Percentiles rank a stretch among this genome's conserved stretches.
Evolutionary conservation across 441 rosid species (phyloP).

Genomic region (Oxalis stricta): DNA sequence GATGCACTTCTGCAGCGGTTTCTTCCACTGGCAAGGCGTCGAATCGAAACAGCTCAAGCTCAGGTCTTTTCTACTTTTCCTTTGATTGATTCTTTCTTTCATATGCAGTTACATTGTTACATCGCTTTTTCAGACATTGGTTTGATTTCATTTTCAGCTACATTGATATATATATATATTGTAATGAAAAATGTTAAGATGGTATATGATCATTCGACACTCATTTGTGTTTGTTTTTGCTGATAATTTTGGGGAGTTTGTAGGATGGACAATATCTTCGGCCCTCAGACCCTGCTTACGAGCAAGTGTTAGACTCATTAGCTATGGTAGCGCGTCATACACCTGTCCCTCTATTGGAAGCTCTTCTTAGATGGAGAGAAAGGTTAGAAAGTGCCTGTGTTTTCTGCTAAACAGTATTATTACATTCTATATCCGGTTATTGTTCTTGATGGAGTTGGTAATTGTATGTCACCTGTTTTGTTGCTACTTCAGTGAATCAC

Average conservation of each 20-base stretch:
- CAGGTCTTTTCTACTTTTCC: slow-evolving; percentile 40
- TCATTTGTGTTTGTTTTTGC: slow-evolving; percentile 1
- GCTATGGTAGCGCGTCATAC: slow-evolving; percentile 99
- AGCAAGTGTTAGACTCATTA: slow-evolving; percentile 92
- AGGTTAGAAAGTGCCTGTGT: slow-evolving; percentile 31
- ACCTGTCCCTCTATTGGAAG: slow-evolving; percentile 93
- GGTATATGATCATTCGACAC: slow-evolving; percentile 4
- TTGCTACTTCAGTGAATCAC: slow-evolving; percentile 70
- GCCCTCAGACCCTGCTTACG: slow-evolving; percentile 94
- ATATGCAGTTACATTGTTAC: not conserved
- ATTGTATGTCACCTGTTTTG: not conserved
- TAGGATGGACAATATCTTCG: slow-evolving; percentile 98
- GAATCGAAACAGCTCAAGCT: slow-evolving; percentile 97
- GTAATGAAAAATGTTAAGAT: not conserved
- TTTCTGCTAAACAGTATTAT: no score
- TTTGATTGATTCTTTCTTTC: not conserved
- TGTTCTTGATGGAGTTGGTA: slow-evolving; percentile 4
- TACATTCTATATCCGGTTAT: not conserved
- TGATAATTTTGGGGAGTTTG: slow-evolving; percentile 12
- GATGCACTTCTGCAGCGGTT: slow-evolving; percentile 95
- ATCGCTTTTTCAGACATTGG: no score
- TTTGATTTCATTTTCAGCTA: no score
- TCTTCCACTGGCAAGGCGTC: slow-evolving; percentile 95
- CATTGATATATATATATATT: no score
- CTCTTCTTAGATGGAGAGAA: slow-evolving; percentile 95